A percentile compares a stretch with the other conserved stretches of the same genome.
Evolutionary conservation across 2,329 filamentous ascomycete genomes (phyloP).

Genomic region (Cryphonectria parasitica): DNA sequence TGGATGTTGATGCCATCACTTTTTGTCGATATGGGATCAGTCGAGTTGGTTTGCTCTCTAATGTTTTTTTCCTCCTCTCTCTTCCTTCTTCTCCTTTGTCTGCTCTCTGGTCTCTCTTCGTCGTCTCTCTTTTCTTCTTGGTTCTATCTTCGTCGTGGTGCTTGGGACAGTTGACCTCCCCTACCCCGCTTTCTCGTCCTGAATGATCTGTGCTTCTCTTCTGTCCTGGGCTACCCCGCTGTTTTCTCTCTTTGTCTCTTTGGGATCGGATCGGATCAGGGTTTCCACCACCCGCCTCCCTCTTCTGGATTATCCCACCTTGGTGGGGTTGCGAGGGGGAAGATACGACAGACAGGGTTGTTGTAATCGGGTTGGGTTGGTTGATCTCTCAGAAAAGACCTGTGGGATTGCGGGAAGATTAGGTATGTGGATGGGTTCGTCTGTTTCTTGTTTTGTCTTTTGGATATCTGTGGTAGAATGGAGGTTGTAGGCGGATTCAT

Average conservation of each 20-base stretch:
- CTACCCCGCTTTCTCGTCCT: not conserved
- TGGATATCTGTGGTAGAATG: not conserved
- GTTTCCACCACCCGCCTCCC: not conserved
- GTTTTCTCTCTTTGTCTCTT: not conserved
- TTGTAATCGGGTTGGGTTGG: not conserved
- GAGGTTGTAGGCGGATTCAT: not conserved
- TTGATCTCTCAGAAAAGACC: not conserved
- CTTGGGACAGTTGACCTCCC: too few relatives aligned
- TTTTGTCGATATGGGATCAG: not conserved
- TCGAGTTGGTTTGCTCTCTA: not conserved
- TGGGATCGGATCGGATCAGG: not conserved
- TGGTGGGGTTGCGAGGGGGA: not conserved
- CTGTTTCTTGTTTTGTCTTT: not conserved
- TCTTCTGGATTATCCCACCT: not conserved
- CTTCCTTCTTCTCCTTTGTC: not conserved
- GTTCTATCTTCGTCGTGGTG: too few relatives aligned
- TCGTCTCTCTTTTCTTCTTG: not conserved
- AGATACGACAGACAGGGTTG: not conserved
- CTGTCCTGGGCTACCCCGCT: not conserved
- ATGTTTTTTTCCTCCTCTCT: not conserved
- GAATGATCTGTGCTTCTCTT: not conserved
- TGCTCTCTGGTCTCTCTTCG: not conserved
- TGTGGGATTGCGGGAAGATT: too few relatives aligned
- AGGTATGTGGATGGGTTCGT: slow-evolving; percentile 2
- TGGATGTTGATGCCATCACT: slow-evolving; percentile 39